Percentiles rank a stretch among this genome's conserved stretches.
phyloP scores from a whole-genome alignment of 495 filamentous ascomycete genomes.

The Neurospora terricola region DNA sequence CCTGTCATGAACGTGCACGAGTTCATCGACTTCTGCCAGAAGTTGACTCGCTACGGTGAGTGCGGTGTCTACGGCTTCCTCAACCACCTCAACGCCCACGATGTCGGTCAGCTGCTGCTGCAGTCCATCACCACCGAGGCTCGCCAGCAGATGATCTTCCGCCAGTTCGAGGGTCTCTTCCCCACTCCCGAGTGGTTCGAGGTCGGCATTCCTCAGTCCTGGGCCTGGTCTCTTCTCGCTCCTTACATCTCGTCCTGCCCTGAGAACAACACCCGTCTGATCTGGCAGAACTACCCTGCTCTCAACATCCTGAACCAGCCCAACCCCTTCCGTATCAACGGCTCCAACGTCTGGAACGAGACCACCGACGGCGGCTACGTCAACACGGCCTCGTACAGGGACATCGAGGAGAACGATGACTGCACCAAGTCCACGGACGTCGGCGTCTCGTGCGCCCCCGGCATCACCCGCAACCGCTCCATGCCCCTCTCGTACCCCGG shows the following conservation, averaged over 20 bases:
- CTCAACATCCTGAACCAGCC: slow-evolving; percentile 69
- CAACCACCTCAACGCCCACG: slow-evolving; percentile 67
- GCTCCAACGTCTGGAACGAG: slow-evolving; percentile 45
- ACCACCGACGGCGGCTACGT: slow-evolving; percentile 36
- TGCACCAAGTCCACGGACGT: slow-evolving; percentile 44
- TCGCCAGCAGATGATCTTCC: slow-evolving; percentile 82
- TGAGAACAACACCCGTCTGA: slow-evolving; percentile 58
- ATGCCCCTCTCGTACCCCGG: slow-evolving; percentile 68
- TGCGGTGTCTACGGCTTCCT: slow-evolving; percentile 79
- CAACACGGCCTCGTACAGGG: slow-evolving; percentile 27
- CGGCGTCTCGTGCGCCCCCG: slow-evolving; percentile 49
- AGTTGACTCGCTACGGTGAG: slow-evolving; percentile 74
- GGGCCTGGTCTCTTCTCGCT: slow-evolving; percentile 79
- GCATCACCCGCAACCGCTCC: slow-evolving; percentile 55
- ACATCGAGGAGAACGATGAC: slow-evolving; percentile 27
- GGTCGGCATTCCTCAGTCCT: slow-evolving; percentile 70
- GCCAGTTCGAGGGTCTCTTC: slow-evolving; percentile 74
- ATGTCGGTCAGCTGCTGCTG: slow-evolving; percentile 60
- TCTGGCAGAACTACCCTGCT: slow-evolving; percentile 84
- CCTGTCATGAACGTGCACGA: slow-evolving; percentile 68
- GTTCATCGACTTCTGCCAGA: slow-evolving; percentile 80
- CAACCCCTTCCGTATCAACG: slow-evolving; percentile 54
- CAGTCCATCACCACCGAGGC: slow-evolving; percentile 78
- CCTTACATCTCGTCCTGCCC: slow-evolving; percentile 80
- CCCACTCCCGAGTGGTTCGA: slow-evolving; percentile 85